Base-by-base conservation (phyloP, 768 basidiomycete species). In the Podaxis carcinomalis region DNA sequence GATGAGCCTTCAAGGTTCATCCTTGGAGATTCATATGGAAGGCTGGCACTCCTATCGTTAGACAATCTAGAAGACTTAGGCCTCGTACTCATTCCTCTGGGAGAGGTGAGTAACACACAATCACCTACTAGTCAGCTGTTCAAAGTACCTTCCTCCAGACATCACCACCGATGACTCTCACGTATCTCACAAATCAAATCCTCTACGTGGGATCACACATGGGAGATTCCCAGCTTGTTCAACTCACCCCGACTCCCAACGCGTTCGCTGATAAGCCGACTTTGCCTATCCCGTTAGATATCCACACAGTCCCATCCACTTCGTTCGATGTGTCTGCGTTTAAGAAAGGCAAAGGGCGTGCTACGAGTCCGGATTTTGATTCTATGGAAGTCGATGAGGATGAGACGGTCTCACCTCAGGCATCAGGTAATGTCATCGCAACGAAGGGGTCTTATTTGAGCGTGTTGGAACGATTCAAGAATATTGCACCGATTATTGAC, bases 401-500 rank as follows among this genome's bases (percentile, higher is more conserved):
- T 28, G 67, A 53, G 4, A 11, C 51, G 9, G 7, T 32, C 3
- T 63, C 58, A 0, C 63, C 62, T 9, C 68, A 69, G 25, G 62
- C 60, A 51, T 67, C 69, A 19, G 86, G 86, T 10, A 69, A 70
- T 46, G 74, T 90, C 25, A 72, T 89, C 21, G 74, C 76, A 25
- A 79, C 78, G 5, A 73, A 75, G 35, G 88, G 88, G 2, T 81
- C 78, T 13, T 86, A 81, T 68, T 55, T 95, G 5, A 76, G 80
- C 21, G 80, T 89, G 7, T 63, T 93, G 21, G 82, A 89, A 36
- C 79, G 75, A 6, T 90, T 81, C 71, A 83, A 83, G 62, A 95
- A 93, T 65, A 80, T 96, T 63, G 92, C 89, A 0, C 95, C 94
- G 0, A 90, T 95, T 47, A 68, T 86, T 61, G 95, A 97, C 68